Evolutionary conservation across 2,329 filamentous ascomycete genomes (phyloP).

Genomic region (Ophiostoma quercus): DNA sequence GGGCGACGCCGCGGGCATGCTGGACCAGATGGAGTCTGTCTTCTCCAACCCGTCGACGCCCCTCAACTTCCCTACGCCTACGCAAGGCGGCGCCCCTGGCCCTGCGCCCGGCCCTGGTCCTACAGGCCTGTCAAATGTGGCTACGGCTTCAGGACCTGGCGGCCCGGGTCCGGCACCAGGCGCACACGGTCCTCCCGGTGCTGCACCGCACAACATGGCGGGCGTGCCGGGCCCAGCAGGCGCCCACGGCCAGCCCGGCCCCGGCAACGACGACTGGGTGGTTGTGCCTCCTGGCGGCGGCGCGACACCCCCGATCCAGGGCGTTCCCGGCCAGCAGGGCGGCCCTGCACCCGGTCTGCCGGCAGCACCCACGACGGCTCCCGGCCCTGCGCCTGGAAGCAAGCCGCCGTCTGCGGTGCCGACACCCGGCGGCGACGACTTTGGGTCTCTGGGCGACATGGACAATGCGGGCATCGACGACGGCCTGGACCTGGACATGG

Average conservation of each 20-base stretch:
- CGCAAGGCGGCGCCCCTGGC: conserved; percentile 36
- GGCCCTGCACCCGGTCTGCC: not conserved
- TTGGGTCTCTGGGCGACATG: conserved; percentile 58
- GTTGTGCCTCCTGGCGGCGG: conserved; percentile 64
- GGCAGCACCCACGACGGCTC: not conserved
- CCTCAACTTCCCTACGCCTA: conserved; percentile 55
- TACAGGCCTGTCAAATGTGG: conserved; percentile 47
- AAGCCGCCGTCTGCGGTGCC: conserved; percentile 41
- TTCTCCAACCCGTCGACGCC: conserved; percentile 58
- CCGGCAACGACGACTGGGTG: conserved; percentile 60
- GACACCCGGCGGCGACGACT: conserved; percentile 49
- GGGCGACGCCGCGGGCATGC: conserved; percentile 58
- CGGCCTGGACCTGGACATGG: conserved; percentile 65
- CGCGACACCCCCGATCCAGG: conserved; percentile 33
- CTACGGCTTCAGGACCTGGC: conserved; percentile 49
- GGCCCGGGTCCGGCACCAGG: conserved; percentile 35
- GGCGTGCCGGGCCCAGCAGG: not conserved
- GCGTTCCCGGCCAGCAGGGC: conserved; percentile 9
- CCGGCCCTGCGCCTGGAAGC: conserved; percentile 26
- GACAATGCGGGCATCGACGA: conserved; percentile 64
- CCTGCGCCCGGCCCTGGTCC: conserved; percentile 26
- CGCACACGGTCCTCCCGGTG: not conserved
- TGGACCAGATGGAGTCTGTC: conserved; percentile 63
- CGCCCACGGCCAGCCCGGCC: conserved; percentile 7
- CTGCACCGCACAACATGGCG: no score